Evolutionary conservation across 495 filamentous ascomycete species (phyloP).

Genomic region (Cryomyces antarcticus): DNA sequence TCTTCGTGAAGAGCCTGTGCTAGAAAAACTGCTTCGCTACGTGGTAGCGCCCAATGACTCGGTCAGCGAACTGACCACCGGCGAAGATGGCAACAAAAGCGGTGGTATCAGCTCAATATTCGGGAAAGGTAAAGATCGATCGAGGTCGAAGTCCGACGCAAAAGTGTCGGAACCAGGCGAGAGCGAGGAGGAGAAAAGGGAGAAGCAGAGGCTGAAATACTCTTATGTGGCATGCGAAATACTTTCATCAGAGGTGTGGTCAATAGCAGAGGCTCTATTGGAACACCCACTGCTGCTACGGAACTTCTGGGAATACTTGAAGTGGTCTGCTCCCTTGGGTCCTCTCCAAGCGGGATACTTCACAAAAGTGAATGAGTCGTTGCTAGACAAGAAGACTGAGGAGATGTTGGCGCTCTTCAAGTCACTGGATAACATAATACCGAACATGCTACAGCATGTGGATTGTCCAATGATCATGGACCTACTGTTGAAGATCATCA

Average conservation of each 20-base stretch:
- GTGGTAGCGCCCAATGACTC: constrained; percentile 52
- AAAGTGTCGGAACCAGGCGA: constrained; percentile 11
- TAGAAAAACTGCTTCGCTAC: constrained; percentile 77
- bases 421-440: constrained; percentile 57
- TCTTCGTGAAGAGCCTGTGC: constrained; percentile 66
- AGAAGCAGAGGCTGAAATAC: constrained; percentile 78
- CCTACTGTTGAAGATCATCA: constrained; percentile 89
- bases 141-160: constrained; percentile 12
- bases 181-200: constrained; percentile 25
- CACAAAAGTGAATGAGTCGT: constrained; percentile 90
- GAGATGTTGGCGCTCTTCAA: constrained; percentile 86
- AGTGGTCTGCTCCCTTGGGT: constrained; percentile 60
- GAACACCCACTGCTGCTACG: constrained; percentile 56
- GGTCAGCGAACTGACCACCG: background rate
- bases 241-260: constrained; percentile 90
- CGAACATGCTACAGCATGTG: constrained; percentile 77
- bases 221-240: constrained; percentile 85
- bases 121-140: constrained; percentile 12
- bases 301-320: constrained; percentile 80
- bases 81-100: background rate
- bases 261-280: constrained; percentile 80
- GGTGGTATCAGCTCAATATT: constrained; percentile 4
- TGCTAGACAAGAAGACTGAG: constrained; percentile 92
- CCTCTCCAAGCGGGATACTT: constrained; percentile 91
- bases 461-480: constrained; percentile 99